These are phyloP conservation scores for Calonectria ilicicola DNA, from an alignment of 2,329 filamentous ascomycete species.

Conservation along the genomic window DNA sequence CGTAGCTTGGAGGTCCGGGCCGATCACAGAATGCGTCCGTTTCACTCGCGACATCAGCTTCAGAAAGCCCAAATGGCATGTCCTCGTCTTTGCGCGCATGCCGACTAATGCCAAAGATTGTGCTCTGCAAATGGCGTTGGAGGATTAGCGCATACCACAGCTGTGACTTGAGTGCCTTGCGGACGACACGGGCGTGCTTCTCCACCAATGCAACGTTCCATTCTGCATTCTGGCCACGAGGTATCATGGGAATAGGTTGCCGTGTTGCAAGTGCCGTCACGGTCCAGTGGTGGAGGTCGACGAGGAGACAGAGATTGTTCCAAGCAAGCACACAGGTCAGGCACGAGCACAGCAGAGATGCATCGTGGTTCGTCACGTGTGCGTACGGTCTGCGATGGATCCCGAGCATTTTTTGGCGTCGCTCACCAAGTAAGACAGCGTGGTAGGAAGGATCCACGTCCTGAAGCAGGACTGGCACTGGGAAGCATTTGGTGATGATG, in stretches of 20 bases:
- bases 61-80: background rate
- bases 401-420: background rate
- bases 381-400: background rate
- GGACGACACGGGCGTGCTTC: background rate
- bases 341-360: constrained; percentile 5
- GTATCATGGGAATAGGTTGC: constrained; percentile 1
- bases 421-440: background rate
- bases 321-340: constrained; percentile 10
- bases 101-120: background rate
- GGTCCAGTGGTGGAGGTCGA: constrained; percentile 2
- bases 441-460: background rate
- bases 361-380: background rate
- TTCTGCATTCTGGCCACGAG: background rate
- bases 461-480: background rate
- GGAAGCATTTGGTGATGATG: constrained; percentile 4
- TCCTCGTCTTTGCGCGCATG: background rate
- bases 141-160: constrained; percentile 1
- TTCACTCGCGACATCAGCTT: background rate
- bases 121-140: background rate
- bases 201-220: background rate
- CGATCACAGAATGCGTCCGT: background rate
- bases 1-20: background rate
- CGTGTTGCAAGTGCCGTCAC: background rate
- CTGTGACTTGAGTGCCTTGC: background rate
- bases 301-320: constrained; percentile 5